phyloP scores from a whole-genome alignment of 1,139 yeast species.

The Kurtzmaniella quercitrusa region DNA sequence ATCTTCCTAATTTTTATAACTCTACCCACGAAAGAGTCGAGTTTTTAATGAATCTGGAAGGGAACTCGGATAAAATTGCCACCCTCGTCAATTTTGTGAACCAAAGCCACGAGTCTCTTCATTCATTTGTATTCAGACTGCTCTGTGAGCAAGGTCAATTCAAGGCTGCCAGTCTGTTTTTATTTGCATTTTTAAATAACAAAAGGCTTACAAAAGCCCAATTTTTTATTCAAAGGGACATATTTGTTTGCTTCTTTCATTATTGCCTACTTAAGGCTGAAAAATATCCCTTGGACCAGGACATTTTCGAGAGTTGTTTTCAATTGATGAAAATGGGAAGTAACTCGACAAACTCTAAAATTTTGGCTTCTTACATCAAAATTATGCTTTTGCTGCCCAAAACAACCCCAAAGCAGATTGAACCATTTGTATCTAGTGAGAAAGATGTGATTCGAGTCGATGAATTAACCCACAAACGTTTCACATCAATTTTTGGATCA shows the following conservation, averaged over 20 bases:
- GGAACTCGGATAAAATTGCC: constrained; percentile 2
- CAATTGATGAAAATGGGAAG: neutral
- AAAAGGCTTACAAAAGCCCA: neutral
- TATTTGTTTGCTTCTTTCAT: neutral
- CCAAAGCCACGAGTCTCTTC: constrained; percentile 3
- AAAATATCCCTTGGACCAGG: neutral
- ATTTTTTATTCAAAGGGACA: neutral
- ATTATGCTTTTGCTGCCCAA: constrained; percentile 2
- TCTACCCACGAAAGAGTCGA: constrained; percentile 1
- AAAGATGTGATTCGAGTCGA: neutral
- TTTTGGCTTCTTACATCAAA: neutral
- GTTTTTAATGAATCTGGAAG: constrained; percentile 1
- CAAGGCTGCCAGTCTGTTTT: constrained; percentile 4
- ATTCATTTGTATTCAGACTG: constrained; percentile 6
- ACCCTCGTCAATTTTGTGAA: constrained; percentile 4
- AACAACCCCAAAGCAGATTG: neutral
- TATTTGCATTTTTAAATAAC: neutral
- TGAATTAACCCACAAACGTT: neutral
- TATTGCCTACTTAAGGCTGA: neutral
- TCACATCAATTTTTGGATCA: neutral
- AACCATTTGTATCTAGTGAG: neutral
- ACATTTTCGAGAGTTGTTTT: neutral
- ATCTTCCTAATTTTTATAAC: constrained; percentile 6
- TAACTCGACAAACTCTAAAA: neutral
- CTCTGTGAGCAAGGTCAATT: constrained; percentile 5